Base-by-base conservation (phyloP, 1,284 basidiomycete species). In the Inonotus obliquus region DNA sequence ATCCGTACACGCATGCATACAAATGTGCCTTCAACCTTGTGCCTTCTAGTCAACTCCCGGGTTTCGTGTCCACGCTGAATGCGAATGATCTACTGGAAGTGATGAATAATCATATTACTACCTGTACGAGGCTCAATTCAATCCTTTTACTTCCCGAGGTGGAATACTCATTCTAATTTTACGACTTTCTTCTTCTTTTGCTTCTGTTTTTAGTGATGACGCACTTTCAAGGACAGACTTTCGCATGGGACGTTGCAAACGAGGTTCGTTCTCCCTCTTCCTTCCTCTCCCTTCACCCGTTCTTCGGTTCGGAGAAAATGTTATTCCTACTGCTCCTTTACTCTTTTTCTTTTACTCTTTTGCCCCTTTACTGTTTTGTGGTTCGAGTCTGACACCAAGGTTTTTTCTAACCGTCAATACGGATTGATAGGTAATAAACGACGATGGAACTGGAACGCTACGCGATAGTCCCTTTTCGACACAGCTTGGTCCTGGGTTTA, bases 401-500 rank as follows among this genome's bases (percentile, higher is more conserved):
- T n/a, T n/a, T n/a, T n/a, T n/a, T n/a, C n/a, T n/a, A n/a, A n/a
- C n/a, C n/a, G n/a, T n/a, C n/a, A n/a, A n/a, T n/a, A n/a, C n/a
- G n/a, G n/a, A n/a, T 35, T 17, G 61, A 73, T 74, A 86, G 66
- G 78, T 81, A 1, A 79, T 85, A 71, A 83, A 84, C 66, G 83
- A 85, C 23, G 80, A 85, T 66, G 83, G 83, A 7, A 81, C 79
- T 66, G 83, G 83, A 7, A 81, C 79, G 3, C 80, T 76, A 69
- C 75, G 81, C 49, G 57, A 65, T 19, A 73, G 74, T 54, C 76
- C 81, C n/a, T 83, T 81, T 72, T 78, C 74, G 71, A 75, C 76
- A 64, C 77, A 76, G 2, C 75, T 80, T 10, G 78, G 78, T 9
- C 69, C 72, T 3, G 65, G 68, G 29, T 83, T 77, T 69, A 74